Conservation (phyloP, 2,329 filamentous ascomycete species). For the Exophiala bonariae region DNA sequence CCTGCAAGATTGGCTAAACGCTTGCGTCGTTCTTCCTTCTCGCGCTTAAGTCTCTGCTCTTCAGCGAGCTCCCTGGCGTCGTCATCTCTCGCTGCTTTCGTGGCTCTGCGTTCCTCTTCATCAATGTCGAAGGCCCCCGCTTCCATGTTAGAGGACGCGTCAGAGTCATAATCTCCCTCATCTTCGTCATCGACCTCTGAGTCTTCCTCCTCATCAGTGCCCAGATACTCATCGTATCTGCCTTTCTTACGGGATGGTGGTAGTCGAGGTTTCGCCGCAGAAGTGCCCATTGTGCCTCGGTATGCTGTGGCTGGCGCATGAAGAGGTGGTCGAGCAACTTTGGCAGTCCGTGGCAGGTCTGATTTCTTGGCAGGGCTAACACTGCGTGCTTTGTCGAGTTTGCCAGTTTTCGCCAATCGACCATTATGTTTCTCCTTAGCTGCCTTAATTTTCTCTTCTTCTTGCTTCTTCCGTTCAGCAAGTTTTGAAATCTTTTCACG, state of each 20-base stretch:
- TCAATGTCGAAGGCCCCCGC: conserved; percentile 48
- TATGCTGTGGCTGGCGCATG: conserved; percentile 33
- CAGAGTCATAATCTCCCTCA: conserved; percentile 43
- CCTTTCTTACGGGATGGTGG: conserved; percentile 28
- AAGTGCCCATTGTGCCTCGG: conserved; percentile 43
- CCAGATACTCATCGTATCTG: conserved; percentile 41
- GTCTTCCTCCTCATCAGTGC: conserved; percentile 49
- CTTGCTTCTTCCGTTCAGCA: conserved; percentile 45
- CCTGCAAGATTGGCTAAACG: conserved; percentile 40
- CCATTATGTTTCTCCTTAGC: conserved; percentile 36
- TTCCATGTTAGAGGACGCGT: conserved; percentile 52
- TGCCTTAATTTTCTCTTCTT: conserved; percentile 46
- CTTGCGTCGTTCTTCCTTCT: conserved; percentile 47
- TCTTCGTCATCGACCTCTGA: conserved; percentile 39
- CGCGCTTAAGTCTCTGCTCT: conserved; percentile 46
- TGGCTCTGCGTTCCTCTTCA: conserved; percentile 44
- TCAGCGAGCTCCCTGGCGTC: conserved; percentile 46
- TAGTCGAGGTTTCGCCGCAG: conserved; percentile 33
- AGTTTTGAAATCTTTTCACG: conserved; percentile 57
- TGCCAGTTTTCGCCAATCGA: conserved; percentile 25
- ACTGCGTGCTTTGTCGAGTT: conserved; percentile 17
- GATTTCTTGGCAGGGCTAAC: conserved; percentile 32
- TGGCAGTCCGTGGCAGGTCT: conserved; percentile 28
- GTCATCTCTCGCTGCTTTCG: conserved; percentile 43
- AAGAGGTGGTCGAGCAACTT: conserved; percentile 20